phyloP scores from a whole-genome alignment of 1,139 yeast genomes.

The Magnusiomyces sp. region DNA sequence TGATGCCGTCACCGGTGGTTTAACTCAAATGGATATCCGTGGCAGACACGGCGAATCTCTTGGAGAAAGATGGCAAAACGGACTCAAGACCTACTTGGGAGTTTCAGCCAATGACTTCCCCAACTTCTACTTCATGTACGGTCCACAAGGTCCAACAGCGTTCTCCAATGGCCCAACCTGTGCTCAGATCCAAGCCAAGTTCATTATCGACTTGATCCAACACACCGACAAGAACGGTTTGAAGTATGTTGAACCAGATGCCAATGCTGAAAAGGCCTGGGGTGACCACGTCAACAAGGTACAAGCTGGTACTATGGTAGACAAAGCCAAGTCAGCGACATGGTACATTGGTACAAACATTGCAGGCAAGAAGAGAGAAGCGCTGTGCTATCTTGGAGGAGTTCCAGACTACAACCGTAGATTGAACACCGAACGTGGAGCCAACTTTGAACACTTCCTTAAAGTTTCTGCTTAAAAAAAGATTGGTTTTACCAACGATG shows the following conservation, averaged over 20 bases:
- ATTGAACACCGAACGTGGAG: conserved; percentile 7
- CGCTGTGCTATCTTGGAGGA: conserved; percentile 12
- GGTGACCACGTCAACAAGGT: conserved; percentile 10
- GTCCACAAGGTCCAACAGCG: conserved; percentile 30
- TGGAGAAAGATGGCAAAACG: conserved; percentile 6
- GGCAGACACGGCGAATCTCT: conserved; percentile 21
- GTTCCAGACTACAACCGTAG: conserved; percentile 10
- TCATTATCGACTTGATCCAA: conserved; percentile 12
- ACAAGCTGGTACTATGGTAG: conserved; percentile 10
- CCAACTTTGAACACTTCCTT: conserved; percentile 8
- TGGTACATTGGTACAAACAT: conserved; percentile 16
- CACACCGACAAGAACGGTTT: conserved; percentile 7
- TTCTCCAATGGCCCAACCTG: conserved; percentile 24
- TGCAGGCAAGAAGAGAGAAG: conserved; percentile 14
- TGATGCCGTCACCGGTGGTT: conserved; percentile 21
- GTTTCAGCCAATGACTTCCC: conserved; percentile 24
- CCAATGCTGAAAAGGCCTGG: conserved; percentile 11
- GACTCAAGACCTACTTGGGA: conserved; percentile 25
- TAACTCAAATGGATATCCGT: conserved; percentile 17
- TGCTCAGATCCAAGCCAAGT: conserved; percentile 15
- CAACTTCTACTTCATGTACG: conserved; percentile 28
- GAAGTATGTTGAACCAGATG: conserved; percentile 9
- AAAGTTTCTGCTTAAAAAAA: conserved; percentile 12
- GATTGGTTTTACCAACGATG: too few relatives aligned
- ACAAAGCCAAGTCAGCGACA: conserved; percentile 9